phyloP scores from a whole-genome alignment of 2,329 filamentous ascomycete genomes.

The Metarhizium anisopliae region DNA sequence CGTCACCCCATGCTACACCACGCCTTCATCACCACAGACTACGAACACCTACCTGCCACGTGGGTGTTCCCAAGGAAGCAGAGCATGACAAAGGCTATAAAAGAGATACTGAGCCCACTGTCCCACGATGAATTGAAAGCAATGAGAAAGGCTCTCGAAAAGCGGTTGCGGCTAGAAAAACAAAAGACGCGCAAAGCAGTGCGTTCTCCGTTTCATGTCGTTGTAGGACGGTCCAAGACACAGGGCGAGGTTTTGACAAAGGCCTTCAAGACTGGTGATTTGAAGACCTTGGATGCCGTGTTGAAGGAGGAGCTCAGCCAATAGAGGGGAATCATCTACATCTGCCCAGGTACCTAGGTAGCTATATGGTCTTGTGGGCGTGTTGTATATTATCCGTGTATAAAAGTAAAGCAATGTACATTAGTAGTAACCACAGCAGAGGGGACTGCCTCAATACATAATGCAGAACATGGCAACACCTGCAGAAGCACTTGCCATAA shows the following conservation, averaged over 20 bases:
- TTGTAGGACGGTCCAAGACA: neutral
- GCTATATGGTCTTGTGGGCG: neutral
- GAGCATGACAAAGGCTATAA: conserved; percentile 19
- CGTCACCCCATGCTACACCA: conserved; percentile 31
- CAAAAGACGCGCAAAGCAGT: neutral
- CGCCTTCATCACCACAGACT: conserved; percentile 28
- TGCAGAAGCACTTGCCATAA: too few relatives aligned
- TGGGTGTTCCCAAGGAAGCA: conserved; percentile 15
- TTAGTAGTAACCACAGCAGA: neutral
- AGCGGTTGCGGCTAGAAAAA: conserved; percentile 8
- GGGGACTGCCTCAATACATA: neutral
- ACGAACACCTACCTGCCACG: conserved; percentile 17
- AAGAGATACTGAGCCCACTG: conserved; percentile 19
- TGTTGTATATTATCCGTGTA: neutral
- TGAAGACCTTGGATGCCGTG: conserved; percentile 3
- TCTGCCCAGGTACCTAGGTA: neutral
- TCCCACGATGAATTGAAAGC: conserved; percentile 19
- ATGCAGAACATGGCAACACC: neutral
- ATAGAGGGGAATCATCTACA: neutral
- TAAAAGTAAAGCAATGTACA: neutral
- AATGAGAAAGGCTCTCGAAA: conserved; percentile 14
- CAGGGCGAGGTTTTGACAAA: neutral
- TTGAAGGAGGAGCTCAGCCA: neutral
- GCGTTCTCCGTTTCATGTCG: conserved; percentile 6
- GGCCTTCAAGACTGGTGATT: conserved; percentile 1